Evolutionary conservation across 805 yeast genomes (phyloP), one percentile per base, ranked within the genome.

Genomic region (Kazachstania kunashirensis): DNA sequence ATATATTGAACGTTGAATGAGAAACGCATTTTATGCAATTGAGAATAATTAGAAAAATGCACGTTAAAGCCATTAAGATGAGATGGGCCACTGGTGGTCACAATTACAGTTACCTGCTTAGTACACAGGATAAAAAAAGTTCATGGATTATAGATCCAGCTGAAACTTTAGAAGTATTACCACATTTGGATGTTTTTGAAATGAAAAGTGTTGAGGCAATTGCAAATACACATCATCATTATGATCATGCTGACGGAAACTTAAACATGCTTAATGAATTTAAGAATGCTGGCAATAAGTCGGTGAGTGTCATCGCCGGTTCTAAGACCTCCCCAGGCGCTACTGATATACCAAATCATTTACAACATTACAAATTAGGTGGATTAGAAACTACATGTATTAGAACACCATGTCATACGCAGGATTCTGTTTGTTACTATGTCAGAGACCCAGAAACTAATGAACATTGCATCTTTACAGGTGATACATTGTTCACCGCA

Each of bases 391-490:
- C 88, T 34, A 76, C 79, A 2, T 94, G 96, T 1, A 66, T 89
- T 27, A 89, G 89, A 60, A 92, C 99, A 0, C 98, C 99, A 4
- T 92, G 99, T 55, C 99, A 92, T 59, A 92, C 99, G 0, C 92
- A 82, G 60, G 99, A 92, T 61, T 84, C 95, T 3, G 83, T 92
- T 42, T 89, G 97, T 54, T 92, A 85, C 60, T 81, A 61, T 49
- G 85, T 73, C 0, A 65, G 65, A 32, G 97, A 89, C 55, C 30
- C 42, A 0, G 47, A 56, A n/a, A 74, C 86, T 1, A 70, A 67
- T 24, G 75, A 85, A 47, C 68, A 67, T 44, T 86, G 81, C 3
- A 86, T 92, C 2, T 85, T 92, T 62, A 84, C 96, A 0, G 99
- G 99, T 10, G 99, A 92, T 60, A 92, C 98, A 0, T 66, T 92